phyloP scores from a whole-genome alignment of 1,284 basidiomycete genomes.

The Mycosarcoma maydis region DNA sequence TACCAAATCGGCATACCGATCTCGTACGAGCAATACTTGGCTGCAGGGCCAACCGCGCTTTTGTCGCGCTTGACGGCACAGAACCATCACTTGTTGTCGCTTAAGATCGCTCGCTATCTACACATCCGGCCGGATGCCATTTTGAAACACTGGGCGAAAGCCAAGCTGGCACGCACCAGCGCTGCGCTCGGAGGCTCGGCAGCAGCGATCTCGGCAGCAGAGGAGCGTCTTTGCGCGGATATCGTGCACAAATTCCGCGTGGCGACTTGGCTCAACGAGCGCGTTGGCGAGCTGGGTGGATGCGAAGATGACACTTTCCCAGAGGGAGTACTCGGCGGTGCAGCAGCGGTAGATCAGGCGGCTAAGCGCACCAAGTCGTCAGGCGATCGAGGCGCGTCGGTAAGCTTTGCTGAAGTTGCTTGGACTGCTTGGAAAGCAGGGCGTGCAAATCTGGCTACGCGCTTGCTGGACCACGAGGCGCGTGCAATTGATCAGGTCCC shows the following conservation, averaged over 20 bases:
- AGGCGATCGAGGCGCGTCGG: constrained; percentile 61
- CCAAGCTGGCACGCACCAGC: constrained; percentile 82
- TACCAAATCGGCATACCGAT: constrained; percentile 93
- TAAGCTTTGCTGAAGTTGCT: constrained; percentile 95
- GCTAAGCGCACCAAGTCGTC: constrained; percentile 1
- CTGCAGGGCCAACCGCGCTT: constrained; percentile 69
- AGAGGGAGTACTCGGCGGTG: background rate
- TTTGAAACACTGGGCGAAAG: constrained; percentile 93
- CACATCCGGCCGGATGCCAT: constrained; percentile 85
- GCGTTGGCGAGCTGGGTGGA: constrained; percentile 18
- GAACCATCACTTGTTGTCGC: constrained; percentile 87
- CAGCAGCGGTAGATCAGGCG: background rate
- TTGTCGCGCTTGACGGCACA: constrained; percentile 84
- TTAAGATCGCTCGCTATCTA: constrained; percentile 88
- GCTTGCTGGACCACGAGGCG: constrained; percentile 91
- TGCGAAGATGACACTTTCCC: constrained; percentile 14
- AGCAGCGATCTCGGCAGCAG: constrained; percentile 63
- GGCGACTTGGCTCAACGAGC: constrained; percentile 67
- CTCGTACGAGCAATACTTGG: constrained; percentile 82
- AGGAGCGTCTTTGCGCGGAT: constrained; percentile 79
- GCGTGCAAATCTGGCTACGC: constrained; percentile 81
- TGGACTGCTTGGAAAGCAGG: constrained; percentile 93
- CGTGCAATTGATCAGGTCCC: constrained; percentile 93
- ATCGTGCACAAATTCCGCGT: constrained; percentile 88
- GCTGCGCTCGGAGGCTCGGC: constrained; percentile 24